Evolutionary conservation across 345 rosid species (phyloP), one percentile per base, ranked within the genome.

Genomic region (Corchorus capsularis): DNA sequence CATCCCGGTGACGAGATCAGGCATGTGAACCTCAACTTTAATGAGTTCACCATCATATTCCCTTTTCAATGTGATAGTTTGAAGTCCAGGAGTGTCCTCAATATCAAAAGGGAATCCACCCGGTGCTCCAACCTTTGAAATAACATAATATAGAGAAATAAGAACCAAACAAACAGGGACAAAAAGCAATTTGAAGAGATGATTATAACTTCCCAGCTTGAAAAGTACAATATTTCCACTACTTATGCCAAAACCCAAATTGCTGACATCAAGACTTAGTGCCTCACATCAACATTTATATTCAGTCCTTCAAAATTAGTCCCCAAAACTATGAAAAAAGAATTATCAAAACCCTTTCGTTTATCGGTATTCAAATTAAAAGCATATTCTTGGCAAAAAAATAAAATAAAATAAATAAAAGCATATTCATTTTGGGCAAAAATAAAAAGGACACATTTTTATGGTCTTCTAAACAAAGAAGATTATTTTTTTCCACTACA

Each of bases 1-100:
- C 43, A 39, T 27, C 16, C 94, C 96, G 0, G 92, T 87, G 45
- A 92, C 95, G 69, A 91, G 94, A 82, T 92, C 93, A n/a, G 94
- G 90, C 98, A 92, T 93, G 76, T 87, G 88, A 72, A 95, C 97
- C 67, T 91, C 93, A 71, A 93, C 90, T 68, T 82, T 86, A 43
- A 93, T 83, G 39, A 76, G 83, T 78, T 93, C 98, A 50, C 92
- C 96, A 74, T 89, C 72, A 57, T 85, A 92, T 15, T 95, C 87
- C 75, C 97, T 89, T 12, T 83, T 85, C 83, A 95, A 78, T 2
- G 79, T 87, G 47, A 90, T 64, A 3, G 82, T 87, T 80, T 89
- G 92, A 7, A 74, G 79, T 65, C 98, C 99, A 2, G 89, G 86
- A 56, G 79, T 82, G 65, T 96, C 98, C 75, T 91, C 94, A 72